These are phyloP conservation scores for Eucalyptus lansdowneana DNA, from an alignment of 345 rosid genomes.

Conservation along the genomic window DNA sequence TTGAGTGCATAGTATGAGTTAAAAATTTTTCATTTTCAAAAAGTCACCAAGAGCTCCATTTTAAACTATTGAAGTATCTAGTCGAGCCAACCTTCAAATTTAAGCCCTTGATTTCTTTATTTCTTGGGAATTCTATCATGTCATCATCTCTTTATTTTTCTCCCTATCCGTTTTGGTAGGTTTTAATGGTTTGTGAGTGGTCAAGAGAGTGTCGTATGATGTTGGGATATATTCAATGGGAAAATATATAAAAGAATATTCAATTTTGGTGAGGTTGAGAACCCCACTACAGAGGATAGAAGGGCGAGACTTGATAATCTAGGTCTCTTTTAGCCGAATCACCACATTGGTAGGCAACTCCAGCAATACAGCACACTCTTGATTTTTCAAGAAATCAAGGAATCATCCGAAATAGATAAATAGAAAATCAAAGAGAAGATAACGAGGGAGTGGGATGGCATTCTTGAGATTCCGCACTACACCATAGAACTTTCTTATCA, in stretches of 20 bases:
- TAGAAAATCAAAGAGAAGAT: neutral
- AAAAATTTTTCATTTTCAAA: neutral
- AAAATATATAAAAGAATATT: neutral
- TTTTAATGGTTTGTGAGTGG: neutral
- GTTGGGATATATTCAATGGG: neutral
- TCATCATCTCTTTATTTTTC: neutral
- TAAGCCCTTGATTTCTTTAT: neutral
- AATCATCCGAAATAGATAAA: neutral
- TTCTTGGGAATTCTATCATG: neutral
- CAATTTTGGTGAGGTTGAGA: neutral
- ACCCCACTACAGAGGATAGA: neutral
- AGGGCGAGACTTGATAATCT: neutral
- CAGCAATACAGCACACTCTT: neutral
- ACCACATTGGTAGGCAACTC: neutral
- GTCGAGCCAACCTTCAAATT: neutral
- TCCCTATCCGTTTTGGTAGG: neutral
- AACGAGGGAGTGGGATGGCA: neutral
- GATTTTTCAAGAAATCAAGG: neutral
- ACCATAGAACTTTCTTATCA: neutral
- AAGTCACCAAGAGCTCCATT: neutral
- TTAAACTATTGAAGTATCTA: neutral
- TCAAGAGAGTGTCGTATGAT: neutral
- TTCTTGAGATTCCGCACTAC: neutral
- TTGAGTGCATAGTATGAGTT: neutral
- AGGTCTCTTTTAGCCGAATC: neutral